phyloP scores from a whole-genome alignment of 2,329 filamentous ascomycete genomes.

The Chaetomiaceae sp. region DNA sequence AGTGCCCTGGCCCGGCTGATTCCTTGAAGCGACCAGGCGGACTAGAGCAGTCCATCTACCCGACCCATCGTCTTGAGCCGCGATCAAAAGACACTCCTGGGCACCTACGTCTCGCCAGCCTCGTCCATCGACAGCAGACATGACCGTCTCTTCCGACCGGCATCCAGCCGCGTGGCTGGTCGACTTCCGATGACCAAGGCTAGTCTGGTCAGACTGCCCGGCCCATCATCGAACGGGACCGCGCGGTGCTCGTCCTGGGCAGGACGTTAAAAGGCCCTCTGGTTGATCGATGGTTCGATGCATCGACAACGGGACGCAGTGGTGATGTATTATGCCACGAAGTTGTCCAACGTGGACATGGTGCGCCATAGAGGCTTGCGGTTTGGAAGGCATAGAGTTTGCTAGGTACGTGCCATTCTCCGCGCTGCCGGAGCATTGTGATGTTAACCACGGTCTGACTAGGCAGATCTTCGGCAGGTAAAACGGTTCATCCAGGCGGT shows the following conservation, averaged over 20 bases:
- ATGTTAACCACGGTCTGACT: neutral
- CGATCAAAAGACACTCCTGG: no score
- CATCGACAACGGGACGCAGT: neutral
- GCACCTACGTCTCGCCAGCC: neutral
- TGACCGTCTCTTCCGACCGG: no score
- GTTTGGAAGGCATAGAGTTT: neutral
- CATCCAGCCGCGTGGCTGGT: no score
- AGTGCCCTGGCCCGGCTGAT: neutral
- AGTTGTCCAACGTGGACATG: neutral
- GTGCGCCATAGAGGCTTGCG: neutral
- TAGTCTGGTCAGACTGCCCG: no score
- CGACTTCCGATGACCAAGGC: neutral
- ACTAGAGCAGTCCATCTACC: no score
- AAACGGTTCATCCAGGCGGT: neutral
- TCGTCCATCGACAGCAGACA: neutral
- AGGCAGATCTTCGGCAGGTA: neutral
- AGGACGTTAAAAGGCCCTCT: slow-evolving; percentile 37
- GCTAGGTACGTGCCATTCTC: neutral
- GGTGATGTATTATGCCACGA: neutral
- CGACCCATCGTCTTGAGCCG: no score
- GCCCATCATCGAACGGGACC: neutral
- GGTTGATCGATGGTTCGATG: slow-evolving; percentile 8
- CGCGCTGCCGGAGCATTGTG: neutral
- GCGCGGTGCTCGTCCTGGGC: slow-evolving; percentile 32
- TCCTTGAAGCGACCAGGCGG: neutral